Evolutionary conservation across 2,329 filamentous ascomycete species (phyloP), one percentile per base, ranked within the genome.

Genomic region (Aspergillus novoparasiticus): DNA sequence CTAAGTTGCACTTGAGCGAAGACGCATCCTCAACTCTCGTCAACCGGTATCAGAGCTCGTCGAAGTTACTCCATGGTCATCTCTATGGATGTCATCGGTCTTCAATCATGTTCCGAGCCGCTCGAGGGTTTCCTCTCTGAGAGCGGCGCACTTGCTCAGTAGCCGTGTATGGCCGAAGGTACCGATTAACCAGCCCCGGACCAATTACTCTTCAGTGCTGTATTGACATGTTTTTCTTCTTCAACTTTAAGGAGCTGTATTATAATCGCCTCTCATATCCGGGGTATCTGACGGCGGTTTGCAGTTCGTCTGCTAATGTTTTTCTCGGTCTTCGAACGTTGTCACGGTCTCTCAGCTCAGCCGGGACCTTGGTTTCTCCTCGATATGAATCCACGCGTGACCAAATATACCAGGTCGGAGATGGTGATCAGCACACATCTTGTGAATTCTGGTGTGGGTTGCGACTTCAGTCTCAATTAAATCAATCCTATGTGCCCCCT

Each of bases 31-130:
- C 39, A 30, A 34, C 45, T 53, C 34, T 16, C 41, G 14, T 39
- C 48, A 46, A 32, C 34, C 19, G 66, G 48, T 59, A 32, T 53
- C 46, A 50, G 57, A 54, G 59, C 63, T 59, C 34, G 59, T 34
- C 32, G 26, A 62, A 55, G 51, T 53, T 45, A 51, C 66, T 60
- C 51, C 65, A 60, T 72, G 69, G 72, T 68, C 61, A 69, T 69
- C 65, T 78, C 78, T 72, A 79, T 79, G 77, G 77, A 79, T 79
- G 77, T 79, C 77, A 79, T 77, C 73, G 66, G 76, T 72, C 69
- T 71, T 74, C 65, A 77, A 73, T 73, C 71, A 78, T 78, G 75
- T 69, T 65, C 71, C 73, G 66, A 71, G 72, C 71, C 73, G 73
- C 73, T 75, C 71, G 72, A 72, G 75, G 72, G 70, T 73, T 67